Percentiles rank a stretch among this genome's conserved stretches.
phyloP scores from a whole-genome alignment of 2,329 filamentous ascomycete genomes.

The Pseudogymnoascus sp. region DNA sequence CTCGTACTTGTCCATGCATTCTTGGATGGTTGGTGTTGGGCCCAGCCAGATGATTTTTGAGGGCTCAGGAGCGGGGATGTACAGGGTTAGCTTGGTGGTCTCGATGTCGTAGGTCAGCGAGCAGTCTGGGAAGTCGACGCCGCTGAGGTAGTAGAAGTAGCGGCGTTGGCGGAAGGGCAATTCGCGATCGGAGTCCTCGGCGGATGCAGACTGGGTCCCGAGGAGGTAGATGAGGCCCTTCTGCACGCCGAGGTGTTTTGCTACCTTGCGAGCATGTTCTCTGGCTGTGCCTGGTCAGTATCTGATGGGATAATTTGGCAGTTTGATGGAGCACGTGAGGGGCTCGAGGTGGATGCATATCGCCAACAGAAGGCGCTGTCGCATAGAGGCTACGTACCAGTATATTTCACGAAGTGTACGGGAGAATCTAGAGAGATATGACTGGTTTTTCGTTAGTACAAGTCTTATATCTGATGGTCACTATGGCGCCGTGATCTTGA shows the following conservation, averaged over 20 bases:
- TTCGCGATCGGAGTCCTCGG: conserved; percentile 51
- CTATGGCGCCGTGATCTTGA: background rate
- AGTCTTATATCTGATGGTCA: background rate
- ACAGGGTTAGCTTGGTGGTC: conserved; percentile 58
- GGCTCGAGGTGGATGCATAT: no score
- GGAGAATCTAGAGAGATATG: background rate
- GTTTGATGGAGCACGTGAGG: background rate
- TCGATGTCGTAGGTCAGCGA: conserved; percentile 49
- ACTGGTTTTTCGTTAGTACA: background rate
- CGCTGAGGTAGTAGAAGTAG: conserved; percentile 55
- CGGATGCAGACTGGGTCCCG: conserved; percentile 40
- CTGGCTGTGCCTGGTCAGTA: conserved; percentile 32
- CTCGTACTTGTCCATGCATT: conserved; percentile 55
- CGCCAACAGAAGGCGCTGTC: background rate
- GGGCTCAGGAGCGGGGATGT: conserved; percentile 58
- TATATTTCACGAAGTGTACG: background rate
- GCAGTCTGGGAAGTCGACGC: conserved; percentile 45
- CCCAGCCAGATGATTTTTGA: conserved; percentile 57
- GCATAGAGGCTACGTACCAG: background rate
- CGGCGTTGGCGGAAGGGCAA: conserved; percentile 49
- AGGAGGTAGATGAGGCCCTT: conserved; percentile 48
- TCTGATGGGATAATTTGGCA: no score
- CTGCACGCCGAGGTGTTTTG: conserved; percentile 33
- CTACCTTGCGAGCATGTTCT: conserved; percentile 39
- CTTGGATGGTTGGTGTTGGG: conserved; percentile 48